Percentiles rank a stretch among this genome's conserved stretches.
phyloP scores from a whole-genome alignment of 352 stramenopile species.

The Pythium monospermum region DNA sequence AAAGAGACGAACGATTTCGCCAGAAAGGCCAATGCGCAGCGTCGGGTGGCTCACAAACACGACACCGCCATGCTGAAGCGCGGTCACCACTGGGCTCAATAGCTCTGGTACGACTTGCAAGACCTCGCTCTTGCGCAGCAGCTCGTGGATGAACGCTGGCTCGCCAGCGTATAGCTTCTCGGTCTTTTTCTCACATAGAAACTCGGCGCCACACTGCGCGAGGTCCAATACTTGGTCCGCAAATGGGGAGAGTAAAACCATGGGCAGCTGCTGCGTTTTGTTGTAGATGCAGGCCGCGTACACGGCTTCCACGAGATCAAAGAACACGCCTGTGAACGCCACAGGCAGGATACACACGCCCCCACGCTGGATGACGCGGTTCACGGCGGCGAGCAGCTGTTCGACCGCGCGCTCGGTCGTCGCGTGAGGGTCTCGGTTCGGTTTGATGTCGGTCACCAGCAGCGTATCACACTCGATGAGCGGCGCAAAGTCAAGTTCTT shows the following conservation, averaged over 20 bases:
- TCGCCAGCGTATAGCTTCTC: slow-evolving; percentile 72
- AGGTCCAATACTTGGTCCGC: slow-evolving; percentile 45
- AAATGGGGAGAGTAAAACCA: slow-evolving; percentile 63
- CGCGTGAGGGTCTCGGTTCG: slow-evolving; percentile 59
- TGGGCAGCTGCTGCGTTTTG: slow-evolving; percentile 39
- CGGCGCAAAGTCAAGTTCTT: slow-evolving; percentile 70
- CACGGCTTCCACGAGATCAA: slow-evolving; percentile 75
- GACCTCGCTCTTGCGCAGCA: slow-evolving; percentile 40
- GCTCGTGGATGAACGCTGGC: slow-evolving; percentile 61
- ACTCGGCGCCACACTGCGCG: slow-evolving; percentile 61
- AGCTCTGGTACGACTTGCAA: slow-evolving; percentile 45
- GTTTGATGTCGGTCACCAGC: slow-evolving; percentile 72
- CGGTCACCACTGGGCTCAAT: slow-evolving; percentile 33
- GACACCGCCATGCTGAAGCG: slow-evolving; percentile 63
- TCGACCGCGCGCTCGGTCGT: slow-evolving; percentile 75
- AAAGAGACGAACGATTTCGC: slow-evolving; percentile 52
- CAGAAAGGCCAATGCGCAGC: slow-evolving; percentile 49
- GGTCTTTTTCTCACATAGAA: slow-evolving; percentile 81
- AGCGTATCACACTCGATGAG: slow-evolving; percentile 77
- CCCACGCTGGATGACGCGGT: slow-evolving; percentile 51
- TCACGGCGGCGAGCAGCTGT: slow-evolving; percentile 50
- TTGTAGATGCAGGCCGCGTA: slow-evolving; percentile 41
- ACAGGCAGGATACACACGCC: slow-evolving; percentile 69
- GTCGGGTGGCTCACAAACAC: slow-evolving; percentile 71
- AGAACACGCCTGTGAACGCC: slow-evolving; percentile 54